Base-by-base conservation (phyloP, 148 eudicot genomes). In the Spergularia bocconei region DNA sequence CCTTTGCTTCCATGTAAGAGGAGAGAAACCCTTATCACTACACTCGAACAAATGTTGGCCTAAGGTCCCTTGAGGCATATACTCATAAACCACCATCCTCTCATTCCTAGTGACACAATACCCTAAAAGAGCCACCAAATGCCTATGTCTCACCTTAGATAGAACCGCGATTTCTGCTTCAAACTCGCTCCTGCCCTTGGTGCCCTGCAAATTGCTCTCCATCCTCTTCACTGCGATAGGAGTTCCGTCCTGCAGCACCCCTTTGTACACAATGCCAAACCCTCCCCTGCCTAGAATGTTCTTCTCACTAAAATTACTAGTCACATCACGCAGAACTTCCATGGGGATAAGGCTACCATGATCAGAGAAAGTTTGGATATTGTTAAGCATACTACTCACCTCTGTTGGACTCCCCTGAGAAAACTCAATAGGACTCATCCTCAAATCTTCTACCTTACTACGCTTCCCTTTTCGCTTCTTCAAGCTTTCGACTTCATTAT, bases 21-120 rank as follows among this genome's bases (percentile, higher is more conserved):
- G 86, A 0, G 73, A 12, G 19, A 38, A 25, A 13, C 85, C 85
- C 6, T 25, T 59, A 15, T 81, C 73, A 10, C 51, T 57, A 38
- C 77, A 77, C 19, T 82, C 83, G 23, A 88, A 85, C 59, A 88
- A 39, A 56, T 85, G 87, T 51, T 90, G 95, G 3, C 75, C 81
- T 25, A 90, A 60, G 55, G 91, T 87, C 56, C 95, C 95, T 63
- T 85, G 86, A 13, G 92, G 87, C 95, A 90, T 90, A 51, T 84
- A 84, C 84, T 90, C 91, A 39, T 90, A 90, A 3, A 90, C 87
- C 78, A 88, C 75, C 29, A 90, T 76, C 78, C 88, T 86, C 77
- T 90, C 94, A 16, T 83, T 69, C 0, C 69, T 84, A 38, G 82
- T 73, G 14, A 82, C 54, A 59, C 92, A 90, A 36, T 71, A 88